Percentiles rank a stretch among this genome's conserved stretches.
Conservation (phyloP, 2,329 filamentous ascomycete species). For the Madurella mycetomatis region DNA sequence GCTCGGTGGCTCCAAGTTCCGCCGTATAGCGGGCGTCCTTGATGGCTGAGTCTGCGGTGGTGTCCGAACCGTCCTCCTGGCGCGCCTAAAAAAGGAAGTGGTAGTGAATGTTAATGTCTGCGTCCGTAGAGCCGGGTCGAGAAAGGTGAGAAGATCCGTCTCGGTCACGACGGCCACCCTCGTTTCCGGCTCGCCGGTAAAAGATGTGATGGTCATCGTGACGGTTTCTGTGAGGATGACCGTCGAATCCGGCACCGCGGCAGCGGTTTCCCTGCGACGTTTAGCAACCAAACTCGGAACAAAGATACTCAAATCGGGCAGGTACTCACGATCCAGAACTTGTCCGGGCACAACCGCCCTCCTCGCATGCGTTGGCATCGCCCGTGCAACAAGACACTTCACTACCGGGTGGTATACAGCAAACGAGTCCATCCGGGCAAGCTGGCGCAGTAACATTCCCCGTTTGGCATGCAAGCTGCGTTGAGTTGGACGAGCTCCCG, state of each 20-base stretch:
- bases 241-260: constrained; percentile 2
- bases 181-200: constrained; percentile 16
- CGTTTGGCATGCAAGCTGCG: no score
- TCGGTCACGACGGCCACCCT: constrained; percentile 20
- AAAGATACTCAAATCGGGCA: no score
- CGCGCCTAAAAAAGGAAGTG: constrained; percentile 15
- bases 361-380: no score
- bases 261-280: not conserved
- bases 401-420: no score
- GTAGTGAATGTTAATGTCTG: constrained; percentile 23
- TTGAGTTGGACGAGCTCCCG: not conserved
- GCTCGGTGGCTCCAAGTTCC: not conserved
- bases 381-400: no score
- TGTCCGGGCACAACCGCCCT: no score
- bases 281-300: no score
- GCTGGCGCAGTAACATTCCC: no score
- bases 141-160: constrained; percentile 26
- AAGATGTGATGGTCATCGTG: constrained; percentile 19
- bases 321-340: no score
- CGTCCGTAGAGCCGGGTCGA: constrained; percentile 24
- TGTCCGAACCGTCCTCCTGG: not conserved
- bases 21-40: not conserved
- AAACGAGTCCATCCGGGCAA: no score
- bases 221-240: constrained; percentile 20
- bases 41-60: not conserved